phyloP scores from a whole-genome alignment of 345 rosid genomes.

The Pistacia vera region DNA sequence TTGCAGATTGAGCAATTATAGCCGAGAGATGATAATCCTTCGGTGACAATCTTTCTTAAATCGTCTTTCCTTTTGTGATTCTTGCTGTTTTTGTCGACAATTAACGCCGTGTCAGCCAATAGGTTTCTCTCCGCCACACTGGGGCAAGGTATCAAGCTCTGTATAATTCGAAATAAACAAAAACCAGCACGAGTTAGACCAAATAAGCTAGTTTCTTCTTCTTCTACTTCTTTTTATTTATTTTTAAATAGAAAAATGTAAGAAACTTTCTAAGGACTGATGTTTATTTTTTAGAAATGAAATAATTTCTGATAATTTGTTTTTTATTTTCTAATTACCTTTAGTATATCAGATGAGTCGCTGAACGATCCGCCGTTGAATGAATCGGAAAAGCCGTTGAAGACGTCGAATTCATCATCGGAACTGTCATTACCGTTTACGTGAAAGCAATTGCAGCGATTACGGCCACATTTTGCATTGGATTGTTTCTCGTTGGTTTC shows the following conservation, averaged over 20 bases:
- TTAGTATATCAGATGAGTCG: constrained; percentile 61
- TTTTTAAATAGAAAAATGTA: no score
- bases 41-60: constrained; percentile 63
- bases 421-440: constrained; percentile 77
- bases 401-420: constrained; percentile 76
- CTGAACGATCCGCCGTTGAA: constrained; percentile 44
- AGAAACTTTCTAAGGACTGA: no score
- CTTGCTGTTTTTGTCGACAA: constrained; percentile 83
- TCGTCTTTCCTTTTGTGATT: constrained; percentile 68
- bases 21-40: constrained; percentile 58
- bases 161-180: constrained; percentile 11
- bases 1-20: constrained; percentile 84
- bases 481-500: constrained; percentile 77
- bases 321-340: constrained; percentile 46
- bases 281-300: not conserved
- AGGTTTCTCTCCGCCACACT: constrained; percentile 74
- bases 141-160: constrained; percentile 78
- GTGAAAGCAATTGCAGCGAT: constrained; percentile 95
- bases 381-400: constrained; percentile 48
- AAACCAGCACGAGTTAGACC: not conserved
- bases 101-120: constrained; percentile 76
- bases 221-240: no score
- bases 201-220: no score
- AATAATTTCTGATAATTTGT: not conserved
- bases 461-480: constrained; percentile 64